Percentiles rank a stretch among this genome's conserved stretches.
Conservation (phyloP, 352 stramenopile species). For the Peronospora belbahrii region DNA sequence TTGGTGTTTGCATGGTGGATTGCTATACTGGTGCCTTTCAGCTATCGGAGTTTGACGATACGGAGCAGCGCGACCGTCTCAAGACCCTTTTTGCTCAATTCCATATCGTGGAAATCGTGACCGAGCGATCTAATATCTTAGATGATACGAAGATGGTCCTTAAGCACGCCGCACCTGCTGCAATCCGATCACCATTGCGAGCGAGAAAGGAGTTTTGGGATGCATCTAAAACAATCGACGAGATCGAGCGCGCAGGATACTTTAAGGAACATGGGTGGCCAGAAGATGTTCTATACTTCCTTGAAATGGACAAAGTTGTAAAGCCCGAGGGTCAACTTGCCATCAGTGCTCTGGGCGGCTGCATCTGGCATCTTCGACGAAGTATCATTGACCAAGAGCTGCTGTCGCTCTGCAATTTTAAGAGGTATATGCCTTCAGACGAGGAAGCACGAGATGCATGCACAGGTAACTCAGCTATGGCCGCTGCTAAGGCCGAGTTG, state of each 20-base stretch:
- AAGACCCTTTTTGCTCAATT: conserved; percentile 93
- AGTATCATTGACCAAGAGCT: conserved; percentile 82
- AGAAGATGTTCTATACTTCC: conserved; percentile 38
- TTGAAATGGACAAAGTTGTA: conserved; percentile 72
- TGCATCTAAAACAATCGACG: conserved; percentile 78
- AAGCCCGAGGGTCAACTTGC: conserved; percentile 48
- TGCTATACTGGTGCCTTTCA: conserved; percentile 89
- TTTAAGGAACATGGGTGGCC: conserved; percentile 80
- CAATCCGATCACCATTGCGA: conserved; percentile 54
- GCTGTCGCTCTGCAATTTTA: conserved; percentile 71
- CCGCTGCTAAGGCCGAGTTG: conserved; percentile 38
- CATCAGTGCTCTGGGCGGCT: conserved; percentile 63
- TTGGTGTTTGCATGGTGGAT: conserved; percentile 94
- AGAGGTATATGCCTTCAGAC: conserved; percentile 70
- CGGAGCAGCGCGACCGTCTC: conserved; percentile 90
- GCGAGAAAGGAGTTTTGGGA: conserved; percentile 87
- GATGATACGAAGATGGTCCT: conserved; percentile 67
- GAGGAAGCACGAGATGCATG: conserved; percentile 34
- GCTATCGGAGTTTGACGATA: conserved; percentile 96
- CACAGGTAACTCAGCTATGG: conserved; percentile 15
- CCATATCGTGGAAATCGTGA: conserved; percentile 79
- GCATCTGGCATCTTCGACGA: conserved; percentile 71
- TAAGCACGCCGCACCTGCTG: conserved; percentile 54
- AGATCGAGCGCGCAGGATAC: conserved; percentile 87
- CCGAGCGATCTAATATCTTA: conserved; percentile 54